Evolutionary conservation across 805 yeast species (phyloP).

Genomic region (Wickerhamiella kurtzmanii): DNA sequence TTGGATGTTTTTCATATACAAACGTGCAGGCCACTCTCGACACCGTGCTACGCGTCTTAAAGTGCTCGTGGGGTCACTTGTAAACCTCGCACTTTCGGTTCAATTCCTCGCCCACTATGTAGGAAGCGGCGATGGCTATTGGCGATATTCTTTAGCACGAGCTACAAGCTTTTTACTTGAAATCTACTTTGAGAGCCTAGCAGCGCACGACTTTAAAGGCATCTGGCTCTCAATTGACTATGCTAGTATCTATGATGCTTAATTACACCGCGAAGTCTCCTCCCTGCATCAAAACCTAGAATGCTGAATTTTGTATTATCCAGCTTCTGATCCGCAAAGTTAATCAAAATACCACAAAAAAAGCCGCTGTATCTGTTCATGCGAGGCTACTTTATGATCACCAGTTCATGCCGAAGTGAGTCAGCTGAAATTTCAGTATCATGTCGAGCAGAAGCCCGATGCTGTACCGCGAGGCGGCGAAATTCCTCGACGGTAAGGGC

Average conservation of each 20-base stretch:
- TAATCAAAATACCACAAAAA: too few relatives aligned
- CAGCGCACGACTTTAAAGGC: slow-evolving; percentile 6
- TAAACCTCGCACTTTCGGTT: slow-evolving; percentile 3
- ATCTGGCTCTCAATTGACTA: neutral
- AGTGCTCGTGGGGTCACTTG: slow-evolving; percentile 4
- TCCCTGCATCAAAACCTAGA: too few relatives aligned
- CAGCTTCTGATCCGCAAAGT: too few relatives aligned
- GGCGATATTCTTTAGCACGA: slow-evolving; percentile 4
- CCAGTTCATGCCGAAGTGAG: too few relatives aligned
- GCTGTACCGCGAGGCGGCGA: slow-evolving; percentile 20
- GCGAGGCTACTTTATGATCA: too few relatives aligned
- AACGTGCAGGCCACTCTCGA: neutral
- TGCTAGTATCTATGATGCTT: neutral
- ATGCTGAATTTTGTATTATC: too few relatives aligned
- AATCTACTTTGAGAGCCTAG: slow-evolving; percentile 5
- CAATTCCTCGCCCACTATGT: slow-evolving; percentile 11
- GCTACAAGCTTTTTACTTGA: slow-evolving; percentile 5
- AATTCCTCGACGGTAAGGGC: slow-evolving; percentile 17
- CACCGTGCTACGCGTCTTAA: neutral
- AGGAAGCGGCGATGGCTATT: slow-evolving; percentile 9
- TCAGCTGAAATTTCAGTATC: neutral
- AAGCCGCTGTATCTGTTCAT: too few relatives aligned
- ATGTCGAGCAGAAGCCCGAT: slow-evolving; percentile 2
- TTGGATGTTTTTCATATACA: slow-evolving; percentile 14
- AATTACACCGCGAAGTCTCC: too few relatives aligned